Evolutionary conservation across 78 protist genomes (phyloP), one percentile per base, ranked within the genome.

Genomic region (Reticulomyxa filosa): DNA sequence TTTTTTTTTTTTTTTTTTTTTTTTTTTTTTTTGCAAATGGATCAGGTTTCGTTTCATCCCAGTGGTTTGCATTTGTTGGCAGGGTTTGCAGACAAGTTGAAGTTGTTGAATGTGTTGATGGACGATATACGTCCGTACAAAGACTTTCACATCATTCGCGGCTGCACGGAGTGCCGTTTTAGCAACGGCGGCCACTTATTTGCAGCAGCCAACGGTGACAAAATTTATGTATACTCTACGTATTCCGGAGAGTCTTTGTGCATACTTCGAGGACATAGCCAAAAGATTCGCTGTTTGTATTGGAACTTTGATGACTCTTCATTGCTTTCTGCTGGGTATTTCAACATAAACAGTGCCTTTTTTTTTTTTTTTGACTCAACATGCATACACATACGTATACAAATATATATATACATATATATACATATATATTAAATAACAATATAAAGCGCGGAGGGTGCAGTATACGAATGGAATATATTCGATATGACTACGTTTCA

Each of bases 381-480:
- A 42, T 42, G 50, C 17, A n/a, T n/a, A n/a, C n/a, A n/a, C n/a
- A n/a, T n/a, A n/a, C n/a, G n/a, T n/a, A n/a, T n/a, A n/a, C n/a
- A n/a, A n/a, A n/a, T n/a, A n/a, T n/a, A n/a, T n/a, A n/a, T n/a
- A n/a, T n/a, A n/a, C n/a, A n/a, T n/a, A n/a, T n/a, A n/a, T n/a
- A n/a, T n/a, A n/a, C n/a, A n/a, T n/a, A n/a, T n/a, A n/a, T n/a
- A n/a, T n/a, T n/a, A n/a, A n/a, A n/a, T n/a, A n/a, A n/a, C n/a
- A n/a, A n/a, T n/a, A 4, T 10, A 26, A 23, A 84, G 88, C 23
- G 34, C 39, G 46, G 89, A 83, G 57, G 89, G 89, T 4, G 84
- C 81, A 4, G 80, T 75, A n/a, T 79, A 78, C 67, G 78, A 72
- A 42, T 83, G 75, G 77, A 0, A 0, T 10, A 29, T 76, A 26